Conservation (phyloP, 768 basidiomycete species). For the Roridomyces roridus region DNA sequence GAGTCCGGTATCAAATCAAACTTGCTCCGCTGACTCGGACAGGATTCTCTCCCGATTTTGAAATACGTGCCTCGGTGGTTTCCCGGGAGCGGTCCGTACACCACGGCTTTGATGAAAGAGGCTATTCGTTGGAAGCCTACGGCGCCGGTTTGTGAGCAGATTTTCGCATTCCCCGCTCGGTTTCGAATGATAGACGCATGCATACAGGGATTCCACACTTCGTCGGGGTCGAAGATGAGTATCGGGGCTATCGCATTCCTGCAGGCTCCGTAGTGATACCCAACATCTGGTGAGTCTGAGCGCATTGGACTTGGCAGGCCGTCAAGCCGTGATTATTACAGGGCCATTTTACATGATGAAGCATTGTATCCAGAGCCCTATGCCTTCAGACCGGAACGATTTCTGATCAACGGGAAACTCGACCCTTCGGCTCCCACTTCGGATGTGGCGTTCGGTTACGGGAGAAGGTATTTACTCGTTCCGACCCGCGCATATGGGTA, state of each 20-base stretch:
- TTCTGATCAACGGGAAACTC: conserved; percentile 16
- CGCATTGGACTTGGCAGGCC: not conserved
- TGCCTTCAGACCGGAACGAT: conserved; percentile 37
- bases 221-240: conserved; percentile 29
- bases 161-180: no score
- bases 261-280: conserved; percentile 35
- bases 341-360: conserved; percentile 20
- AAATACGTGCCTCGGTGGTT: conserved; percentile 41
- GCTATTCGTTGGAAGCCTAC: conserved; percentile 40
- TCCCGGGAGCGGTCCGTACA: conserved; percentile 51
- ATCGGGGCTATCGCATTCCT: conserved; percentile 34
- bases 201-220: conserved; percentile 17
- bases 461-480: conserved; percentile 1
- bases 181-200: no score
- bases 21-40: not conserved
- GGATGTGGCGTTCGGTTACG: conserved; percentile 14
- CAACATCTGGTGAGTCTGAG: conserved; percentile 37
- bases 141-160: conserved; percentile 41
- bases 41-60: conserved; percentile 44
- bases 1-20: not conserved
- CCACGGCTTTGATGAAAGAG: conserved; percentile 44
- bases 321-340: not conserved
- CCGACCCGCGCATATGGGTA: no score
- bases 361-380: conserved; percentile 35
- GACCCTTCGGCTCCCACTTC: conserved; percentile 2